Base-by-base conservation (phyloP, 352 stramenopile genomes). In the Globisporangium cylindrosporum region DNA sequence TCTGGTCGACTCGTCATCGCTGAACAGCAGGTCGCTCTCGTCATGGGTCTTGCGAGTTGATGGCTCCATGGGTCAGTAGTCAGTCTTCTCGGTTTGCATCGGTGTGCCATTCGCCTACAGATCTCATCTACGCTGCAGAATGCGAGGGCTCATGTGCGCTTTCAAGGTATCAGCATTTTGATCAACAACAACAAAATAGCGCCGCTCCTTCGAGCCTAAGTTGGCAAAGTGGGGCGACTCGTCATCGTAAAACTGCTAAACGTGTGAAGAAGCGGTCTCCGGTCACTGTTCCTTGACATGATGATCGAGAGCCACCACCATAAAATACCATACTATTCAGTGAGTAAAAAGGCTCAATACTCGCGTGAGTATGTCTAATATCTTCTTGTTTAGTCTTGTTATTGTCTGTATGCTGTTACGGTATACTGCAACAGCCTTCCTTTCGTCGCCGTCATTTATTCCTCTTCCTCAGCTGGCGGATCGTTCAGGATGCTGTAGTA, bases 401-500 rank as follows among this genome's bases (percentile, higher is more conserved):
- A 18, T 4, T 48, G 7, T 61, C 12, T 49, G 49, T 22, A 18
- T 12, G 32, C 24, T 60, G 56, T 10, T 51, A 12, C 8, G 32
- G 8, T 51, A 20, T 6, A n/a, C 43, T 51, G 43, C 43, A 51
- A 51, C 10, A 51, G 0, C 15, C 43, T 60, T 57, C 14, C 14
- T 59, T 38, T 34, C 51, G 10, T 62, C 38, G 15, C 63, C 58
- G 32, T 53, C 27, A 73, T 34, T 43, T 55, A 57, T 27, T 78
- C 34, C 4, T 80, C 70, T 8, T 88, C 79, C 22, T 73, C 78
- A n/a, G 73, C 72, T 7, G 75, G 73, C 27, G 74, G 27, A 3
- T 95, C 86, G 54, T 89, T 85, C 55, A 96, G 76, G 62, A 95
- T 84, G 69, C 84, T 81, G 74, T 96, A 95, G 73, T 96, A 96